Percentiles rank a stretch among this genome's conserved stretches.
These are phyloP conservation scores for Alternaria triticimaculans DNA, from an alignment of 2,329 filamentous ascomycete species.

Conservation along the genomic window DNA sequence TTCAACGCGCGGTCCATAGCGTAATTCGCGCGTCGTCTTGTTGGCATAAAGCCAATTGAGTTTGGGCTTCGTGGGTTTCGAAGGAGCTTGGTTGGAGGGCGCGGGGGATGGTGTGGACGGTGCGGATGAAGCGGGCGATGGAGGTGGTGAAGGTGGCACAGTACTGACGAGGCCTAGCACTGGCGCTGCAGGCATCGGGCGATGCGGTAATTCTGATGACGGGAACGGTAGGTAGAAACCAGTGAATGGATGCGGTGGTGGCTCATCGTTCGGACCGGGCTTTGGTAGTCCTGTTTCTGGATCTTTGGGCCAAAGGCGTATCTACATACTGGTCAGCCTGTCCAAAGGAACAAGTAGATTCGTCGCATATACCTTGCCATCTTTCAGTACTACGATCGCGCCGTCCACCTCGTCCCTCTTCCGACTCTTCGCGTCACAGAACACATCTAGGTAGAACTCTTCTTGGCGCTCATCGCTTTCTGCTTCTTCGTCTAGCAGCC, in stretches of 20 bases:
- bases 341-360: background rate
- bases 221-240: conserved; percentile 60
- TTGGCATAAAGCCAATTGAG: conserved; percentile 74
- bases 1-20: conserved; percentile 72
- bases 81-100: background rate
- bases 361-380: conserved; percentile 51
- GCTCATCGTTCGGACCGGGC: conserved; percentile 21
- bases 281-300: conserved; percentile 36
- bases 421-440: conserved; percentile 48
- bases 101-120: conserved; percentile 18
- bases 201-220: conserved; percentile 49
- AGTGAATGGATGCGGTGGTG: conserved; percentile 55
- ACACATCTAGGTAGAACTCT: conserved; percentile 59
- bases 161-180: conserved; percentile 59
- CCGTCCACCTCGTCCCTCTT: conserved; percentile 51
- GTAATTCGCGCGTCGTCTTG: conserved; percentile 64
- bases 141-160: conserved; percentile 37
- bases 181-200: conserved; percentile 43
- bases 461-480: conserved; percentile 56
- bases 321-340: conserved; percentile 23
- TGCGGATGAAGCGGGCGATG: conserved; percentile 43
- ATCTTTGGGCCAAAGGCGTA: conserved; percentile 48
- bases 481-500: conserved; percentile 56
- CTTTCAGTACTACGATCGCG: conserved; percentile 53
- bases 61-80: conserved; percentile 54